Evolutionary conservation across 2,329 filamentous ascomycete genomes (phyloP).

Genomic region (Pezicula rhizophila): DNA sequence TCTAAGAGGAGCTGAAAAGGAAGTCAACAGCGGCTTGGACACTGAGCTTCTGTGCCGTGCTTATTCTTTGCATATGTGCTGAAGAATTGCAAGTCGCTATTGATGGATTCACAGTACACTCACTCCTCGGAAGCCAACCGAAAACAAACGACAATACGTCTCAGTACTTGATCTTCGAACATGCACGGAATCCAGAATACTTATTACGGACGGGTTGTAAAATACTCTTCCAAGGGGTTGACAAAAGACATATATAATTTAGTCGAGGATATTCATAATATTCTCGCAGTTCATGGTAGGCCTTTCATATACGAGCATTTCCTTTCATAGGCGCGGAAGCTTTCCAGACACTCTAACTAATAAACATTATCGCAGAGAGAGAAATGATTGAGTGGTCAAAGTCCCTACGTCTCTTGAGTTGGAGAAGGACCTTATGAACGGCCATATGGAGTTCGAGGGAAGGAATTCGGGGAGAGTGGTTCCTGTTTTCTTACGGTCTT

Average conservation of each 20-base stretch:
- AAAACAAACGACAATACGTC: too few species aligned
- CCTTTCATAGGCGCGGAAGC: too few species aligned
- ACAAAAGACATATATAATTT: neutral
- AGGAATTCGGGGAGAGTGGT: constrained; percentile 7
- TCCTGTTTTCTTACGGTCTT: constrained; percentile 6
- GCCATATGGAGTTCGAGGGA: constrained; percentile 5
- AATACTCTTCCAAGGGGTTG: constrained; percentile 1
- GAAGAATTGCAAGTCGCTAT: constrained; percentile 8
- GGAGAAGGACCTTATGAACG: neutral
- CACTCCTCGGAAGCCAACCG: neutral
- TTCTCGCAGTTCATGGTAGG: constrained; percentile 1
- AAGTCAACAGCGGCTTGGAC: constrained; percentile 5
- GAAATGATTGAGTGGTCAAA: constrained; percentile 4
- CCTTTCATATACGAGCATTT: neutral
- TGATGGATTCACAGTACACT: constrained; percentile 6
- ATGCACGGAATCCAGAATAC: constrained; percentile 3
- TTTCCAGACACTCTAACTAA: neutral
- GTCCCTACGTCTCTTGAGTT: neutral
- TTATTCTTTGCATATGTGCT: constrained; percentile 8
- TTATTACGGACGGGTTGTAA: constrained; percentile 1
- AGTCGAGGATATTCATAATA: neutral
- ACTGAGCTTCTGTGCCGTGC: constrained; percentile 5
- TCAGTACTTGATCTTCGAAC: too few species aligned
- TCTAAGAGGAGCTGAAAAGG: constrained; percentile 5
- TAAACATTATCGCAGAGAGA: neutral